These are phyloP conservation scores for Penicillium paradoxum DNA, from an alignment of 495 filamentous ascomycete genomes.

Conservation along the genomic window DNA sequence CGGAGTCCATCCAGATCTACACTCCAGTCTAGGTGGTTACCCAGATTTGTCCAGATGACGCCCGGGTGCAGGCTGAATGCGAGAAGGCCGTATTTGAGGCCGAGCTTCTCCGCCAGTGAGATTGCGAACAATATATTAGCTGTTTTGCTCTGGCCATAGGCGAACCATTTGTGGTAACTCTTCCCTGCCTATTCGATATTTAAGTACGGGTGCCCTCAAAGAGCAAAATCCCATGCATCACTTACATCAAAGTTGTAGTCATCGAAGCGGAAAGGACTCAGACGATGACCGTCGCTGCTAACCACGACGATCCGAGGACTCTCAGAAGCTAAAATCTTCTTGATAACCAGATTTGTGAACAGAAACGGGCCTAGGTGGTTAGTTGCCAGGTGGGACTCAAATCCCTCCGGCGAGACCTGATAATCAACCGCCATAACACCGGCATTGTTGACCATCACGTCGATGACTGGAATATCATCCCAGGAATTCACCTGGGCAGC, in stretches of 20 bases:
- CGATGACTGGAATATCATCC: constrained; percentile 47
- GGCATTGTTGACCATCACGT: constrained; percentile 70
- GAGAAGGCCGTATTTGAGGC: constrained; percentile 18
- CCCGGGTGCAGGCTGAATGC: constrained; percentile 46
- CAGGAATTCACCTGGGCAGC: constrained; percentile 43
- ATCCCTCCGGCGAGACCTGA: constrained; percentile 30
- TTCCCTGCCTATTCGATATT: constrained; percentile 47
- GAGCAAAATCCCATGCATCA: background rate
- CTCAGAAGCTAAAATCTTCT: constrained; percentile 31
- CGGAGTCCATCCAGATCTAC: constrained; percentile 15
- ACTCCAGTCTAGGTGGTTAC: constrained; percentile 24
- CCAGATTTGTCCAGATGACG: constrained; percentile 25
- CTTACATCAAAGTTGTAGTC: constrained; percentile 51
- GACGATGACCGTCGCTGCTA: constrained; percentile 34
- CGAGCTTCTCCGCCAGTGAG: constrained; percentile 38
- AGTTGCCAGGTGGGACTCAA: constrained; percentile 52
- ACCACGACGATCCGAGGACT: constrained; percentile 26
- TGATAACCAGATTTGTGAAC: constrained; percentile 53
- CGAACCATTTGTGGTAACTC: constrained; percentile 47
- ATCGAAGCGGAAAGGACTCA: constrained; percentile 41
- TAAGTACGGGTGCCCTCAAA: no score
- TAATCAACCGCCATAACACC: constrained; percentile 54
- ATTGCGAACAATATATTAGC: constrained; percentile 53
- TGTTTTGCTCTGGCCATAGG: constrained; percentile 55
- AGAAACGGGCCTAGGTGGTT: constrained; percentile 58